A percentile compares a stretch with the other conserved stretches of the same genome.
Evolutionary conservation across 768 basidiomycete species (phyloP).

Genomic region (Naganishia vishniacii): DNA sequence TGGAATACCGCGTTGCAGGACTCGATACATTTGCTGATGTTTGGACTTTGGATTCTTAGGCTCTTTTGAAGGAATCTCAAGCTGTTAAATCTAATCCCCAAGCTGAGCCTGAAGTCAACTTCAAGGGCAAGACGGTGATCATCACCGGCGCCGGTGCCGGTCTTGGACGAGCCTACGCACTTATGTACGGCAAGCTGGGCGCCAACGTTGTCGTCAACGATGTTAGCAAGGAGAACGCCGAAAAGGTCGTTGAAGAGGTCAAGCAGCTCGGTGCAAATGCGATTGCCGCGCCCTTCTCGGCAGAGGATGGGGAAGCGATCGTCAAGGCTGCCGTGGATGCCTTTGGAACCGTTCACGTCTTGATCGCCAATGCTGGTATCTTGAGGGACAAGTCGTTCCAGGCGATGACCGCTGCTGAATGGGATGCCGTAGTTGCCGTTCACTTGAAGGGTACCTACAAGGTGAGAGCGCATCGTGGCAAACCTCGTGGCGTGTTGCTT

Average conservation of each 20-base stretch:
- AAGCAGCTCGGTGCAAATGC: slow-evolving; percentile 82
- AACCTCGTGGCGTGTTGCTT: background rate
- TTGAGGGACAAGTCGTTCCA: slow-evolving; percentile 87
- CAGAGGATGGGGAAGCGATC: slow-evolving; percentile 83
- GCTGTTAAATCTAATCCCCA: slow-evolving; percentile 64
- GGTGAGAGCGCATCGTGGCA: slow-evolving; percentile 49
- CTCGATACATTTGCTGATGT: no score
- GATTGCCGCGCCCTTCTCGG: slow-evolving; percentile 71
- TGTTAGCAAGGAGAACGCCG: slow-evolving; percentile 77
- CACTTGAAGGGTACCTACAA: slow-evolving; percentile 89
- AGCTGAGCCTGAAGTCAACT: slow-evolving; percentile 65
- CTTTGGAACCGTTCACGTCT: slow-evolving; percentile 80
- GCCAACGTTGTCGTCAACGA: slow-evolving; percentile 97
- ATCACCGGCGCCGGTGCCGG: slow-evolving; percentile 94
- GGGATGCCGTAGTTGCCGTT: slow-evolving; percentile 84
- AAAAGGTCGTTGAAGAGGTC: slow-evolving; percentile 79
- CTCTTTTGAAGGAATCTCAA: slow-evolving; percentile 62
- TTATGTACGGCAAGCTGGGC: slow-evolving; percentile 86
- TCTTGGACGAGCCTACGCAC: slow-evolving; percentile 82
- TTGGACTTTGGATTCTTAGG: slow-evolving; percentile 44
- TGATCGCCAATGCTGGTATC: slow-evolving; percentile 90
- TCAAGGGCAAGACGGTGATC: slow-evolving; percentile 83
- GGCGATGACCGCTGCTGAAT: slow-evolving; percentile 82
- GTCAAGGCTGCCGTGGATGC: slow-evolving; percentile 78
- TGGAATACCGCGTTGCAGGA: no score